Evolutionary conservation across 768 basidiomycete genomes (phyloP), one percentile per base, ranked within the genome.

Genomic region (Sarcodon aspratus): DNA sequence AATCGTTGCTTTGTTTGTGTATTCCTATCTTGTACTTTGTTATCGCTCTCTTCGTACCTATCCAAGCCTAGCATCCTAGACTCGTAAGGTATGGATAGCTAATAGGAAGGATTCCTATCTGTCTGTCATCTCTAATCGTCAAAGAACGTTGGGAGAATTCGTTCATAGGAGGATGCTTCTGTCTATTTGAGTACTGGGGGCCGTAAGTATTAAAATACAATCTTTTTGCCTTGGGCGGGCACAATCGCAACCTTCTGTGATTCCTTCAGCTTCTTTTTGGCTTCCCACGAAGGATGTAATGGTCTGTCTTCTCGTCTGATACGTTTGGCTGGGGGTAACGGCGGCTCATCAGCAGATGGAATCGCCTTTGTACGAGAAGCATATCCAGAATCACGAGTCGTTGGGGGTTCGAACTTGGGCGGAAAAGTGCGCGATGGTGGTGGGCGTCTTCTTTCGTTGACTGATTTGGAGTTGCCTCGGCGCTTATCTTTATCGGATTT

Each of bases 201-300:
- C n/a, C 21, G 21, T 27, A 27, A 27, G 21, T 27, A 13, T 11
- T 38, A 56, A 54, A 74, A 89, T 48, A 76, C 77, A 50, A 96
- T 95, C 70, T 96, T 96, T 61, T 81, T 93, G 21, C 91, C 88
- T 63, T 82, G 80, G 43, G 81, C 71, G 38, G 80, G 76, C 9
- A 80, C 63, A 35, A 85, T 82, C 7, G 69, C 69, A n/a, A 68
- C 70, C 54, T 71, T 75, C 54, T 78, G 70, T 66, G 76, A 80
- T 67, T 84, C 79, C 66, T 85, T 90, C 51, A 82, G 63, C 62
- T 79, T 82, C 64, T 74, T 75, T 68, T 94, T 97, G 6, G 96
- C 96, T 63, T 89, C 89, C 95, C 96, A 99, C 11, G 91, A 95
- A 2, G 96, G 95, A 66, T 99, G 96, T 48, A 96, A 54, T 32